Evolutionary conservation across 257 asterid genomes (phyloP).

Genomic region (Penstemon davidsonii): DNA sequence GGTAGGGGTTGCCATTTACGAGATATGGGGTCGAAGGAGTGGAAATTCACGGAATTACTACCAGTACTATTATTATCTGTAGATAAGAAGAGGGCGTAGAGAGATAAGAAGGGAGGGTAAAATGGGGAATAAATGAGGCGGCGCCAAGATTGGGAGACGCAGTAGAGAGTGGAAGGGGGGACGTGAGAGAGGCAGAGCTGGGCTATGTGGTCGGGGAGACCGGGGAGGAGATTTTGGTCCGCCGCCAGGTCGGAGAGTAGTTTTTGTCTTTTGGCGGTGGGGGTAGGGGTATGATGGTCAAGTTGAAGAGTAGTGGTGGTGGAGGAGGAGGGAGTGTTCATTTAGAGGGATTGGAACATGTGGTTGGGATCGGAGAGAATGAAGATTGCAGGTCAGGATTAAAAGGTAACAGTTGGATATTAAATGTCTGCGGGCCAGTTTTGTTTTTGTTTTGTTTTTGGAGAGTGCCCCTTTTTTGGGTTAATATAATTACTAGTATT

Average conservation of each 20-base stretch:
- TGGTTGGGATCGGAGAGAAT: too few species aligned
- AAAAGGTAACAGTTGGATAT: too few species aligned
- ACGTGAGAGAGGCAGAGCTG: constrained; percentile 61
- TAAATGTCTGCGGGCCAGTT: too few species aligned
- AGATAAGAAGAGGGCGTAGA: constrained; percentile 46
- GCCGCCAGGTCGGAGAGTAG: constrained; percentile 24
- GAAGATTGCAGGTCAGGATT: too few species aligned
- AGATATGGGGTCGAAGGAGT: constrained; percentile 74
- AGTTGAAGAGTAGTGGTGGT: constrained; percentile 20
- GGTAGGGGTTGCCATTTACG: constrained; percentile 57
- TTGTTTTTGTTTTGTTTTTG: too few species aligned
- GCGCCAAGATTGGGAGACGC: constrained; percentile 75
- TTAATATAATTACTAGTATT: too few species aligned
- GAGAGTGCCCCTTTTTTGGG: too few species aligned
- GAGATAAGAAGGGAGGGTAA: constrained; percentile 73
- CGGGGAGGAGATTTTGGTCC: constrained; percentile 50
- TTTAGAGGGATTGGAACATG: constrained; percentile 21
- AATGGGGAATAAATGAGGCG: constrained; percentile 67
- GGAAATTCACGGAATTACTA: constrained; percentile 30
- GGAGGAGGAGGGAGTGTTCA: constrained; percentile 44
- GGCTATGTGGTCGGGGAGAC: constrained; percentile 72
- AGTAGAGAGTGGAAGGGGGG: constrained; percentile 53
- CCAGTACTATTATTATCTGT: neutral
- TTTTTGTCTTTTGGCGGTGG: constrained; percentile 34
- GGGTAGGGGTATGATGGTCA: constrained; percentile 12